These are phyloP conservation scores for Hirsutella rhossiliensis DNA, from an alignment of 2,329 filamentous ascomycete genomes.

Conservation along the genomic window DNA sequence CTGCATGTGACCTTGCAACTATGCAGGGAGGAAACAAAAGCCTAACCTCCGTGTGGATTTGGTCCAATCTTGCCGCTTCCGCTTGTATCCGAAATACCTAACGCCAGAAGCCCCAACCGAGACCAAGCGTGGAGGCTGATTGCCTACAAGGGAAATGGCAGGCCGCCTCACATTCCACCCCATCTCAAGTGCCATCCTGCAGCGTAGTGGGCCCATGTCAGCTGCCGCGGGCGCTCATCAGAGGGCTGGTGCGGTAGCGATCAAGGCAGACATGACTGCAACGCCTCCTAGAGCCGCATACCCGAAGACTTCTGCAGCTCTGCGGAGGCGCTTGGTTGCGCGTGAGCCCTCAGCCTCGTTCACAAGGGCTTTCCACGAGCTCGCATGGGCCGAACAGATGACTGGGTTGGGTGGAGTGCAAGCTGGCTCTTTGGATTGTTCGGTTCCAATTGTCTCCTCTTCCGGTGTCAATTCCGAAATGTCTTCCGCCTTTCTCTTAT, in stretches of 20 bases:
- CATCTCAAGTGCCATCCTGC: too few relatives aligned
- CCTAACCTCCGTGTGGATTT: not conserved
- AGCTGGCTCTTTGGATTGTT: too few relatives aligned
- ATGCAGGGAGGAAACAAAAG: not conserved
- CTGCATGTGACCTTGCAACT: too few relatives aligned
- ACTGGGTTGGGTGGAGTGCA: too few relatives aligned
- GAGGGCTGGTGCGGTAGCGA: conserved; percentile 22
- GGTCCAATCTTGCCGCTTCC: not conserved
- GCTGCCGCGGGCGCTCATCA: conserved; percentile 2
- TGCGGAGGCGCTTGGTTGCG: conserved; percentile 19
- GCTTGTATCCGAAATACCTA: not conserved
- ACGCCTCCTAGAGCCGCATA: conserved; percentile 24
- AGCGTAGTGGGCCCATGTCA: too few relatives aligned
- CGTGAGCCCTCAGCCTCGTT: not conserved
- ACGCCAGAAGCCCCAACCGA: not conserved
- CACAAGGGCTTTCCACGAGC: too few relatives aligned
- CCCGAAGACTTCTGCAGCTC: conserved; percentile 22
- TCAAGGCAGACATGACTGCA: conserved; percentile 26
- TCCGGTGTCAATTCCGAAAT: too few relatives aligned
- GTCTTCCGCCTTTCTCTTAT: too few relatives aligned
- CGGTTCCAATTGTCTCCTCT: too few relatives aligned
- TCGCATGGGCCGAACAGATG: too few relatives aligned
- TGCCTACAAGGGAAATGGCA: too few relatives aligned
- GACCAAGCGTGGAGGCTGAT: not conserved
- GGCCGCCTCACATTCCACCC: too few relatives aligned